A percentile compares a stretch with the other conserved stretches of the same genome.
Conservation (phyloP, 2,329 filamentous ascomycete species). For the Colletotrichum sublineola region DNA sequence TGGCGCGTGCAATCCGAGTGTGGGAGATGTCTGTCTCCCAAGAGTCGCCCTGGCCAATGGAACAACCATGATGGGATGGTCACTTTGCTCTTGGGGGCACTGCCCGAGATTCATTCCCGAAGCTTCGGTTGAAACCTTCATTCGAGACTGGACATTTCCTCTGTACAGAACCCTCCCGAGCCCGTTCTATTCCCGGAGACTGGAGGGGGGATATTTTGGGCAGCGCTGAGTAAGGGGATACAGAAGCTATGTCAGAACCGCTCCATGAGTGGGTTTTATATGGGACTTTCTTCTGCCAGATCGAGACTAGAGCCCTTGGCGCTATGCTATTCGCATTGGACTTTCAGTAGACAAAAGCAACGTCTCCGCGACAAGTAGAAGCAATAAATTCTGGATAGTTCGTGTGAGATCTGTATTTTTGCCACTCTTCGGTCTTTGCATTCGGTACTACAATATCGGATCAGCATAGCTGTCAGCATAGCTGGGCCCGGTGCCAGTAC, state of each 20-base stretch:
- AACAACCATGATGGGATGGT: background rate
- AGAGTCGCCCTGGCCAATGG: background rate
- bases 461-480: background rate
- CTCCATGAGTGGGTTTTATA: background rate
- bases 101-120: background rate
- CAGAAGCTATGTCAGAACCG: background rate
- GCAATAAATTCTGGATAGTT: no score
- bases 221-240: background rate
- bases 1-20: slow-evolving; percentile 20
- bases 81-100: background rate
- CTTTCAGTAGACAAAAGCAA: background rate
- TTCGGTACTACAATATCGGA: background rate
- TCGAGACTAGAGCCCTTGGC: no score
- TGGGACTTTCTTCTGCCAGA: background rate
- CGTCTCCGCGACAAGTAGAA: background rate
- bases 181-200: background rate
- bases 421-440: background rate
- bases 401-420: background rate
- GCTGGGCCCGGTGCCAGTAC: background rate
- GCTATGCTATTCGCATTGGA: background rate
- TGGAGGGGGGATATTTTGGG: background rate
- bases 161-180: background rate
- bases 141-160: background rate
- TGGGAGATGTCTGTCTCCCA: background rate
- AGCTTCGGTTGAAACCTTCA: background rate